These are phyloP conservation scores for Leavenworthia alabamica DNA, from an alignment of 345 rosid genomes.

Conservation along the genomic window DNA sequence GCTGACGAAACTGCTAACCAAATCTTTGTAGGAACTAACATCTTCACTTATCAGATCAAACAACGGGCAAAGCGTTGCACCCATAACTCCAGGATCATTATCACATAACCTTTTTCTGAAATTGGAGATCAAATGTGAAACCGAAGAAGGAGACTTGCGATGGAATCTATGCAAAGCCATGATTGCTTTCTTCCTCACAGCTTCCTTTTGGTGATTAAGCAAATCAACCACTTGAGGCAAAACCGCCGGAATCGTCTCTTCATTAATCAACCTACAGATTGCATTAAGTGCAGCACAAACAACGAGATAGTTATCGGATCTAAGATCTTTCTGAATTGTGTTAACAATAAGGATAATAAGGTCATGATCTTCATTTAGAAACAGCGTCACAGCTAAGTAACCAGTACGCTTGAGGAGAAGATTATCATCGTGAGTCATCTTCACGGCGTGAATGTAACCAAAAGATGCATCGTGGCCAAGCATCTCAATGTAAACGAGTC, in stretches of 20 bases:
- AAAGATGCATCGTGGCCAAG: conserved; percentile 97
- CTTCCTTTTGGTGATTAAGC: conserved; percentile 74
- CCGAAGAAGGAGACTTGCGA: conserved; percentile 86
- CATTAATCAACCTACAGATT: conserved; percentile 83
- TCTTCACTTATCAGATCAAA: conserved; percentile 74
- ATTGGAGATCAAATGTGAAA: conserved; percentile 75
- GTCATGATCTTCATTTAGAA: conserved; percentile 92
- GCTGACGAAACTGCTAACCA: conserved; percentile 84
- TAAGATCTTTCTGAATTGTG: conserved; percentile 95
- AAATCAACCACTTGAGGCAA: conserved; percentile 85
- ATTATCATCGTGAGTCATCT: conserved; percentile 93
- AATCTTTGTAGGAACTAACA: conserved; percentile 69
- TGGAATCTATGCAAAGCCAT: conserved; percentile 94
- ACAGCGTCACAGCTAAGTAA: conserved; percentile 86
- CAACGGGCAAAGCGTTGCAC: conserved; percentile 92
- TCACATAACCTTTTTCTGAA: conserved; percentile 92
- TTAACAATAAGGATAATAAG: conserved; percentile 87
- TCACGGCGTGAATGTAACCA: conserved; percentile 96
- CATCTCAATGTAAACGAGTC: conserved; percentile 92
- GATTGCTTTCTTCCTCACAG: conserved; percentile 91
- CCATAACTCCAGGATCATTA: conserved; percentile 98
- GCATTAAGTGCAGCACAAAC: conserved; percentile 91
- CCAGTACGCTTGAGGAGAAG: conserved; percentile 85
- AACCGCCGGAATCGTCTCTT: conserved; percentile 98
- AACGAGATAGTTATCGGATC: conserved; percentile 75